These are phyloP conservation scores for Boletus pseudo-olivaceus DNA, from an alignment of 768 basidiomycete species.

Conservation along the genomic window DNA sequence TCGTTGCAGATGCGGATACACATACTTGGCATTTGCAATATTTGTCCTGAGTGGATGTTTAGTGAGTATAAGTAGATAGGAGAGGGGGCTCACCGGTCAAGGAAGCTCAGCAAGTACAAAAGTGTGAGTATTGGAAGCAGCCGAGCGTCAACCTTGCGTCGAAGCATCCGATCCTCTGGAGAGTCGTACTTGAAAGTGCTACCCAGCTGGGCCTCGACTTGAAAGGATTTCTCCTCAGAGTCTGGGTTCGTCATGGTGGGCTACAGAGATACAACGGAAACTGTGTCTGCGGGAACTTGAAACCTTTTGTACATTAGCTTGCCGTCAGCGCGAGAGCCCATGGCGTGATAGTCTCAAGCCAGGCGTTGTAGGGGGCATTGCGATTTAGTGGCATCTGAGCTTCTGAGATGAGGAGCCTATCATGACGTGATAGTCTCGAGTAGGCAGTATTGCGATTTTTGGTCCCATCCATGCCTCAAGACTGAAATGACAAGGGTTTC, in stretches of 20 bases:
- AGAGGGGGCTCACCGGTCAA: constrained; percentile 32
- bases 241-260: constrained; percentile 8
- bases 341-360: background rate
- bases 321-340: background rate
- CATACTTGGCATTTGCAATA: constrained; percentile 40
- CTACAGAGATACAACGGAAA: background rate
- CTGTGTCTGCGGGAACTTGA: background rate
- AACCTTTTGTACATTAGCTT: background rate
- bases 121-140: constrained; percentile 40
- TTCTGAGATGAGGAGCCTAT: too few relatives aligned
- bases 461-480: too few relatives aligned
- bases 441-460: too few relatives aligned
- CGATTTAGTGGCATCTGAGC: too few relatives aligned
- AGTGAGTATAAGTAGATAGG: background rate
- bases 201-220: constrained; percentile 1
- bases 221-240: constrained; percentile 7
- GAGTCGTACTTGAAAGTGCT: background rate
- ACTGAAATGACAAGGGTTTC: too few relatives aligned
- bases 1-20: background rate
- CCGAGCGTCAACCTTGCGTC: constrained; percentile 34
- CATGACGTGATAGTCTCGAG: too few relatives aligned
- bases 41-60: constrained; percentile 26
- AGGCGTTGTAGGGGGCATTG: too few relatives aligned
- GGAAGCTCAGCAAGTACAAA: constrained; percentile 40
- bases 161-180: constrained; percentile 23